Evolutionary conservation across 257 asterid genomes (phyloP).

Genomic region (Cordia subcordata): DNA sequence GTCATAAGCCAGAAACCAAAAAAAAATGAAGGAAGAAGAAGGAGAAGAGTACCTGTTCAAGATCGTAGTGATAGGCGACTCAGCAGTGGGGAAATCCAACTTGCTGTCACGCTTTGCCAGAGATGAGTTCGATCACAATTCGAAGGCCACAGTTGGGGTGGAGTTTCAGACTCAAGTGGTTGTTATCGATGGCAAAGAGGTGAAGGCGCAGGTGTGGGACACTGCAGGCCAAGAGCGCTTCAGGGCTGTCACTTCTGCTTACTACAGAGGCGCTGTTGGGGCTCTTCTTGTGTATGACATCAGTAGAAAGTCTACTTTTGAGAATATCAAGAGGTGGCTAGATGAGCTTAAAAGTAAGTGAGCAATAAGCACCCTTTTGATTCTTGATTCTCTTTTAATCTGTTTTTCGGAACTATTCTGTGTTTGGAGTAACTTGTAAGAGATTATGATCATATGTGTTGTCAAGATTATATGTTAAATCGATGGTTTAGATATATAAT

Average conservation of each 20-base stretch:
- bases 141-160: conserved; percentile 4
- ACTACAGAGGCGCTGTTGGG: conserved; percentile 7
- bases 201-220: conserved; percentile 1
- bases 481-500: too few relatives aligned
- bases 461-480: too few relatives aligned
- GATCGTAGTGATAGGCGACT: conserved; percentile 3
- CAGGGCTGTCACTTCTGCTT: conserved; percentile 12
- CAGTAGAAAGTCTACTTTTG: not conserved
- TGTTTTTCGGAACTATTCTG: not conserved
- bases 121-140: conserved; percentile 3
- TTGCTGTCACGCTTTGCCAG: conserved; percentile 1
- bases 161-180: conserved; percentile 5
- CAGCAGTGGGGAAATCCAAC: conserved; percentile 5
- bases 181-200: not conserved
- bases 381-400: not conserved
- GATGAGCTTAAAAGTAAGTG: conserved; percentile 6
- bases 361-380: not conserved
- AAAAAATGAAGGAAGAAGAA: not conserved
- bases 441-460: too few relatives aligned
- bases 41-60: conserved; percentile 6
- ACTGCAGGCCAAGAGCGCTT: conserved; percentile 6
- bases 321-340: not conserved
- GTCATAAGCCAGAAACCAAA: not conserved
- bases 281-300: conserved; percentile 6
- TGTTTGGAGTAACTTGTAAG: too few relatives aligned